Percentiles rank a stretch among this genome's conserved stretches.
Conservation (phyloP, 495 filamentous ascomycete genomes). For the Usnea hakonensis region DNA sequence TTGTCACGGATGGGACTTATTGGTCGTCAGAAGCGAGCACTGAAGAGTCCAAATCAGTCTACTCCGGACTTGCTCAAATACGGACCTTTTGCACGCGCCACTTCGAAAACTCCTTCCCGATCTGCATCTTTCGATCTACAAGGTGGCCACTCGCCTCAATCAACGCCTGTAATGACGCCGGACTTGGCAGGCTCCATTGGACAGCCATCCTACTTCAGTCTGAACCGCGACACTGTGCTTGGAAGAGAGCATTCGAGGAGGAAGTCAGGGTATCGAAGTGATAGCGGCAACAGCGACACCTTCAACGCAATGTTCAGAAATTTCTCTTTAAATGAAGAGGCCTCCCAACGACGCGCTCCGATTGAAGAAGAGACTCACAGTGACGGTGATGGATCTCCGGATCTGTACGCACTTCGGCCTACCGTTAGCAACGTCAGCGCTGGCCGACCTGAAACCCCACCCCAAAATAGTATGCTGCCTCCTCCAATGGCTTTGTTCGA, state of each 20-base stretch:
- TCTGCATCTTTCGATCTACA: conserved; percentile 93
- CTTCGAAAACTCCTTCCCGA: conserved; percentile 85
- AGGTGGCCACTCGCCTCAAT: conserved; percentile 64
- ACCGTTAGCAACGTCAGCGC: conserved; percentile 47
- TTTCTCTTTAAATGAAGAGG: conserved; percentile 72
- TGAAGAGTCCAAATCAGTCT: conserved; percentile 72
- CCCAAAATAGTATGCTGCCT: conserved; percentile 75
- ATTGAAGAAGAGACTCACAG: conserved; percentile 67
- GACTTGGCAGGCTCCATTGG: conserved; percentile 57
- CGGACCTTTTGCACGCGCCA: conserved; percentile 76
- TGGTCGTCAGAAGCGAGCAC: conserved; percentile 86
- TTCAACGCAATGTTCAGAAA: conserved; percentile 75
- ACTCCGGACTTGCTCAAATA: conserved; percentile 87
- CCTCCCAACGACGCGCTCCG: conserved; percentile 35
- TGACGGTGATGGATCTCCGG: conserved; percentile 62
- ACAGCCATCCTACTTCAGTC: conserved; percentile 90
- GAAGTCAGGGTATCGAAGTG: conserved; percentile 81
- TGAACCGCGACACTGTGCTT: conserved; percentile 56
- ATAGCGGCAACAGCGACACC: conserved; percentile 81
- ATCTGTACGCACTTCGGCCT: conserved; percentile 55
- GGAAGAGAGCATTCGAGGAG: conserved; percentile 68
- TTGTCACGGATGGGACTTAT: conserved; percentile 95
- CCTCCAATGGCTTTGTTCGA: conserved; percentile 95
- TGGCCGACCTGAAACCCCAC: conserved; percentile 46
- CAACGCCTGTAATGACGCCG: conserved; percentile 83